Percentiles rank a stretch among this genome's conserved stretches.
Evolutionary conservation across 2,329 filamentous ascomycete genomes (phyloP).

Genomic region (Chrysosporium queenslandicum): DNA sequence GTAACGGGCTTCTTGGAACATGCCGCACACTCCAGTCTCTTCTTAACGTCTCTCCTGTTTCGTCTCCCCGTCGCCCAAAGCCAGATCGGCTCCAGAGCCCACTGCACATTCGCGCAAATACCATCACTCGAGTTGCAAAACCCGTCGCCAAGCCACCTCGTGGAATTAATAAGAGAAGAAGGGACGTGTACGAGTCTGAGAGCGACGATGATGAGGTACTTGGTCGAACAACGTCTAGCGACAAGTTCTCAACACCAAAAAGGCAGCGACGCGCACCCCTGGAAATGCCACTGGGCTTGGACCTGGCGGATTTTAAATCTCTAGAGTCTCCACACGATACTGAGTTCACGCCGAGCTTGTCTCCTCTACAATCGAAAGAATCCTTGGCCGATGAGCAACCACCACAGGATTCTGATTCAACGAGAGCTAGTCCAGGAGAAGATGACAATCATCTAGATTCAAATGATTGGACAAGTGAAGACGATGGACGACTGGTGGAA

Average conservation of each 20-base stretch:
- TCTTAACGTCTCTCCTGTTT: constrained; percentile 33
- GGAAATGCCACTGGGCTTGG: constrained; percentile 38
- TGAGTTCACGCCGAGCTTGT: not conserved
- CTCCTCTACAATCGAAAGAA: not conserved
- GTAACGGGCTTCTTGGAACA: constrained; percentile 34
- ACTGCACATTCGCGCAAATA: constrained; percentile 24
- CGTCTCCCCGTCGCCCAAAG: constrained; percentile 29
- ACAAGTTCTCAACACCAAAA: constrained; percentile 37
- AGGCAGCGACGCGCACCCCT: constrained; percentile 34
- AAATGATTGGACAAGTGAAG: constrained; percentile 31
- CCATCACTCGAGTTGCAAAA: constrained; percentile 22
- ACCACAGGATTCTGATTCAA: constrained; percentile 24
- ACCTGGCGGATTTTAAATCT: constrained; percentile 36
- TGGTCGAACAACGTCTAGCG: constrained; percentile 15
- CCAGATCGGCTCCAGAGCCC: constrained; percentile 34
- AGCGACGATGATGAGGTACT: constrained; percentile 11
- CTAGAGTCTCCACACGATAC: constrained; percentile 22
- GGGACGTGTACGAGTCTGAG: constrained; percentile 32
- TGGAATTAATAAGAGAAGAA: constrained; percentile 15
- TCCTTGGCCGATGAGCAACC: not conserved
- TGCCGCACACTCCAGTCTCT: constrained; percentile 36
- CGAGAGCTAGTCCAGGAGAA: constrained; percentile 22
- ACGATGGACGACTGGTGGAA: constrained; percentile 36
- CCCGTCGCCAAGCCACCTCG: constrained; percentile 18
- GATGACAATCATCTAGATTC: constrained; percentile 8